phyloP scores from a whole-genome alignment of 257 asterid species.

The Scutellaria galericulata region DNA sequence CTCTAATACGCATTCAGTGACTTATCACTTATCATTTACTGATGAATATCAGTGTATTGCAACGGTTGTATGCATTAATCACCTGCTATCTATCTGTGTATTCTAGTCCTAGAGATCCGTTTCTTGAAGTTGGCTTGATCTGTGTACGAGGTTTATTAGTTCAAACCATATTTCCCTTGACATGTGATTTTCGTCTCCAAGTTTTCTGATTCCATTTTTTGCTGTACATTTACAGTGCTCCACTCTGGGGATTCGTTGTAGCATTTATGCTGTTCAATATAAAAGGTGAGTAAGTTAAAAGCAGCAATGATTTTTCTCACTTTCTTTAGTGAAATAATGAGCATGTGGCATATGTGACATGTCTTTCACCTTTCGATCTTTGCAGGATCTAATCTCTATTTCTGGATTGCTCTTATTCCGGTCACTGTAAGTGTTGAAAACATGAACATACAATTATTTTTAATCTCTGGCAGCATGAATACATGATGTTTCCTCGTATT shows the following conservation, averaged over 20 bases:
- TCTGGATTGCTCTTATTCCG: constrained; percentile 98
- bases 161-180: constrained; percentile 12
- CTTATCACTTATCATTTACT: constrained; percentile 12
- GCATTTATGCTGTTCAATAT: constrained; percentile 92
- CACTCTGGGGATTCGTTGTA: constrained; percentile 98
- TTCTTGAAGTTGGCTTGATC: constrained; percentile 16
- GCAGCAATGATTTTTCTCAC: not conserved
- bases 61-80: not conserved
- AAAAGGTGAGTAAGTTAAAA: constrained; percentile 57
- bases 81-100: not conserved
- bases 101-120: not conserved
- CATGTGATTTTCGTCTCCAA: not conserved
- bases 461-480: too few species aligned
- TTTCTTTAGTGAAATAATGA: not conserved
- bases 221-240: constrained; percentile 64
- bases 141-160: not conserved
- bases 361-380: constrained; percentile 14
- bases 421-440: constrained; percentile 61
- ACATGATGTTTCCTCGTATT: too few species aligned
- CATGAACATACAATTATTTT: too few species aligned
- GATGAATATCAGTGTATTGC: not conserved
- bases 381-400: constrained; percentile 98
- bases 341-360: not conserved
- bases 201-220: constrained; percentile 37
- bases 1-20: not conserved